Evolutionary conservation across 768 basidiomycete genomes (phyloP).

Genomic region (Mycena chlorophos): DNA sequence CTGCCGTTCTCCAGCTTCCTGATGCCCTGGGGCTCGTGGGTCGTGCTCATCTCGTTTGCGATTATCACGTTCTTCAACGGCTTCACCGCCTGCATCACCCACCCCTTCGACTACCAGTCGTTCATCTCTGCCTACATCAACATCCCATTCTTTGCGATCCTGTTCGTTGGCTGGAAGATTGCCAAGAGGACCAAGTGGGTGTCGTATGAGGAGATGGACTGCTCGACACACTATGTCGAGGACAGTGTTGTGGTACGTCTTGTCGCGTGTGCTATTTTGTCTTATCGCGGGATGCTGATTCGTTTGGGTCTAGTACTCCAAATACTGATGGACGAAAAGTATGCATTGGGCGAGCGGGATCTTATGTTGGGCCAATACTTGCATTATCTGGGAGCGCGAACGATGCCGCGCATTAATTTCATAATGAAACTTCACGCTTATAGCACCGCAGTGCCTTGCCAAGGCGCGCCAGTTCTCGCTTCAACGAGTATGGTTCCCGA

Average conservation of each 20-base stretch:
- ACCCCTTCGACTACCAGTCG: conserved; percentile 16
- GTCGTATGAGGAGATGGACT: conserved; percentile 23
- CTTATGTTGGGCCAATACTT: no score
- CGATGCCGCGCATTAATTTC: no score
- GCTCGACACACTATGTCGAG: conserved; percentile 24
- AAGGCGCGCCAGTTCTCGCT: no score
- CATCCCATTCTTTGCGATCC: conserved; percentile 23
- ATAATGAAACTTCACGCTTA: no score
- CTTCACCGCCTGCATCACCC: conserved; percentile 13
- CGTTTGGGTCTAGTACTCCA: conserved; percentile 16
- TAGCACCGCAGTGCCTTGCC: no score
- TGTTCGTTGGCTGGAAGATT: conserved; percentile 27
- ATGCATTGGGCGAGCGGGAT: no score
- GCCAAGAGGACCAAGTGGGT: conserved; percentile 21
- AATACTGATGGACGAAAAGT: no score
- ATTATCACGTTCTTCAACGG: conserved; percentile 26
- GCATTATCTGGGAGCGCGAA: no score
- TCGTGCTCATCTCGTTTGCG: conserved; percentile 13
- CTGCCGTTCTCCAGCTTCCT: conserved; percentile 25
- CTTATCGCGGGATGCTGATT: neutral
- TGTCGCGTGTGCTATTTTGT: no score
- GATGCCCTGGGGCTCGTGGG: conserved; percentile 24
- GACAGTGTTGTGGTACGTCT: conserved; percentile 20
- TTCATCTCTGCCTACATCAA: conserved; percentile 27
- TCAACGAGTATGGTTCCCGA: no score